These are phyloP conservation scores for Fusarium camptoceras DNA, from an alignment of 2,329 filamentous ascomycete genomes.

Conservation along the genomic window DNA sequence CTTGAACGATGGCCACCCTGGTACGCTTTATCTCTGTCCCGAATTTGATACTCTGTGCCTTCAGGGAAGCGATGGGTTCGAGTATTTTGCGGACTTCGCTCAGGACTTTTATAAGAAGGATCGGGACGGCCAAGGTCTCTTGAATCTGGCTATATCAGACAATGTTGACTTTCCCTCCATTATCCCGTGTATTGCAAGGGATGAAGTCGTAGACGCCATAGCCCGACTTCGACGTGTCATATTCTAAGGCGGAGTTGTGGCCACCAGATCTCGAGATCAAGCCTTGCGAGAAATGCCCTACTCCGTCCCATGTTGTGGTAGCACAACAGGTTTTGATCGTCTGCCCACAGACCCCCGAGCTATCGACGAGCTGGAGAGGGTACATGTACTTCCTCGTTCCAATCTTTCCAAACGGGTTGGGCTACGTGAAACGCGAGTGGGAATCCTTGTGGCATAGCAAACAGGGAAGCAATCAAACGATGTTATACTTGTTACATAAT, in stretches of 20 bases:
- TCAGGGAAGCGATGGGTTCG: not conserved
- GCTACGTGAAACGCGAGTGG: too few species aligned
- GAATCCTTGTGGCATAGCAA: not conserved
- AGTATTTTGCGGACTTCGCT: not conserved
- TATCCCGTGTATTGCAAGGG: too few species aligned
- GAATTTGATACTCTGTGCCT: not conserved
- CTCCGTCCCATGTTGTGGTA: not conserved
- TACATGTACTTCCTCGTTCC: not conserved
- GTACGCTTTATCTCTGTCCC: not conserved
- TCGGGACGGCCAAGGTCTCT: not conserved
- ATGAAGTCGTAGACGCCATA: not conserved
- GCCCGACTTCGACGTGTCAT: not conserved
- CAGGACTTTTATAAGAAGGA: not conserved
- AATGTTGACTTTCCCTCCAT: too few species aligned
- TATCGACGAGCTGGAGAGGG: not conserved
- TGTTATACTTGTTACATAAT: not conserved
- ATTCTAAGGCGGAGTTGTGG: not conserved
- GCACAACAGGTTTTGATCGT: not conserved
- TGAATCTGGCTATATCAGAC: not conserved
- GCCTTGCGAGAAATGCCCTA: too few species aligned
- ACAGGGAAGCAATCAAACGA: too few species aligned
- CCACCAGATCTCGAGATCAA: too few species aligned
- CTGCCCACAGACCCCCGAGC: not conserved
- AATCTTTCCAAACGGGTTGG: too few species aligned
- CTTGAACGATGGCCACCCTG: not conserved